Base-by-base conservation (phyloP, 225 moss, liverwort and hornwort species). In the Pseudisothecium myosuroides region DNA sequence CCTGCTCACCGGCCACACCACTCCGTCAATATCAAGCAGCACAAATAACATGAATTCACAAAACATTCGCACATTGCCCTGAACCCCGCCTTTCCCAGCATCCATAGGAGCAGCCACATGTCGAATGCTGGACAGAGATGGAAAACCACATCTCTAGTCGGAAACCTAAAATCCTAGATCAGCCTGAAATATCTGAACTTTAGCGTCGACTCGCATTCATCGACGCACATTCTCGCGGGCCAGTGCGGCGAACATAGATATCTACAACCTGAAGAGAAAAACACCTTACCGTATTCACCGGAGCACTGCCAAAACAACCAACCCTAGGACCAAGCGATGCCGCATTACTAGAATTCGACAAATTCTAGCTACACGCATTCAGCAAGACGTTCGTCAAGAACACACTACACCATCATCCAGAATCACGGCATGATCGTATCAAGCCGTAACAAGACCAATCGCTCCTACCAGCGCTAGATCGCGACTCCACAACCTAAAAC, bases 121-220 rank as follows among this genome's bases (percentile, higher is more conserved):
- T 18, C 75, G 37, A 63, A 31, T 32, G 82, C 66, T 45, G 32
- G 24, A 4, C 32, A 12, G 4, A 21, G 6, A 69, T 14, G n/a
- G n/a, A 22, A 59, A 49, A 50, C 14, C 39, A 77, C 16, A 10
- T 4, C 34, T 23, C 26, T 5, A 4, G 58, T 58, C 56, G 45
- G 12, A 83, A 87, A 87, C 87, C 87, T 76, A 39, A 65, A 87
- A 66, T 23, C 17, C 1, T 9, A 63, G 28, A 73, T 73, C 81
- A 21, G 12, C 8, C 11, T 4, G 4, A 24, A 85, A 56, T 2
- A n/a, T 17, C 16, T 0, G 0, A 28, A 58, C 3, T 1, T 17
- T 16, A 26, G 16, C 58, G 28, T 11, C 28, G 0, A 59, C 27
- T 58, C 59, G 12, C 20, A 81, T 19, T 31, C 43, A 4, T 22